Evolutionary conservation across 177 flowering plant species (phyloP), one percentile per base, ranked within the genome.

Genomic region (Vitis hybrid): DNA sequence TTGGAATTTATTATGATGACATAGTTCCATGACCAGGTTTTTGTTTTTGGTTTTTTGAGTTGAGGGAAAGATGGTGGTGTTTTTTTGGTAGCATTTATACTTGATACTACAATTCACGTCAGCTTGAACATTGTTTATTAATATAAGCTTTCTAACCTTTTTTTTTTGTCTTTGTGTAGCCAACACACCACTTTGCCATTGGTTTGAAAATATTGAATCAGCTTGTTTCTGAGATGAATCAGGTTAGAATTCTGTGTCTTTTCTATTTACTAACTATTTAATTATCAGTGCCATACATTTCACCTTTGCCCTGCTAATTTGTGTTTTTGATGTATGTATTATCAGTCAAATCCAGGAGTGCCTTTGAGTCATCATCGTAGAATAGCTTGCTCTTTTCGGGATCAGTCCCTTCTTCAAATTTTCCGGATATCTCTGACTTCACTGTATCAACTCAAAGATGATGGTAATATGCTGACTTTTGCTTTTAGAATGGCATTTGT

Each of bases 221-320:
- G 72, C 89, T 88, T 70, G 87, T 88, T 29, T 69, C 81, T 19
- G 91, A 88, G 78, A 88, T 88, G 88, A 86, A 86, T 76, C 91
- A 86, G 91, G 91, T 84, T 65, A 39, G 45, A 39, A 39, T 39
- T 39, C 45, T 26, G 29, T 15, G 80, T 70, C 45, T 60, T 52
- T 15, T 60, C 11, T 16, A 21, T 29, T 33, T 29, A 26, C 29
- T 26, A 26, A 26, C 22, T 62, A 33, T 33, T n/a, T 15, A 31
- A 63, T n/a, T 63, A 16, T 16, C 3, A 53, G 56, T 4, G 45
- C 45, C 8, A 7, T 39, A 39, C 45, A 39, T 39, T 39, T 39
- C 45, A 39, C 45, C 45, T 22, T 60, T 60, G 31, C 39, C 13
- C 29, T 60, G 29, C 45, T 60, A 8, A 60, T 60, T 16, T 3